Evolutionary conservation across 768 basidiomycete species (phyloP), one percentile per base, ranked within the genome.

Genomic region (Rubroboletus pulcherrimus): DNA sequence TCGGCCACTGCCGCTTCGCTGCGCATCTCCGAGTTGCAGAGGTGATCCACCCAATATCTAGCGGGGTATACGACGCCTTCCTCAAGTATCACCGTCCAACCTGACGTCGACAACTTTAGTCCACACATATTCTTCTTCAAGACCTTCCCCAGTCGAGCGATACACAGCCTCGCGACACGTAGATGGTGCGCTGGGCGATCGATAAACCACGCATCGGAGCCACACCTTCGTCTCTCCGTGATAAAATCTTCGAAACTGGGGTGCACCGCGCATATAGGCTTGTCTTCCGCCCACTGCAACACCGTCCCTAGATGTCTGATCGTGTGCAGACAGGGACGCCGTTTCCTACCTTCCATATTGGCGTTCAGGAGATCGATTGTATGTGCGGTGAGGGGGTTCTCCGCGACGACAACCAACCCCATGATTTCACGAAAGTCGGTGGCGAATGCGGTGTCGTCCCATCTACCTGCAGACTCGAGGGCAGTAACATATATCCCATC

Each of bases 201-300:
- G 37, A 74, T 66, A 19, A 63, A 71, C 66, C 71, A 71, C 1
- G 51, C 59, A 17, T 69, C 64, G 7, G 60, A 63, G 4, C 60
- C 58, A 42, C 69, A 73, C 10, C 73, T 63, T 24, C 63, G 57
- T 43, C 24, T 54, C 46, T 73, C 65, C 26, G 67, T 68, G 37
- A 74, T 58, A 39, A 74, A 74, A 48, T 74, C 73, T 6, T 57
- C 59, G 24, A 74, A 71, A 29, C 71, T 73, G 0, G 72, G 65
- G 51, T 74, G 73, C 56, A 68, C 65, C 3, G 70, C 62, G 15
- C 54, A 64, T 42, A 74, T 68, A n/a, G 66, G 63, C 19, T 64
- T 57, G 37, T 63, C 62, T 33, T 64, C 54, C 2, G 58, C 58
- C 66, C 68, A 70, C 31, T 64, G 71, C 49, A 71, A 49, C 21